phyloP scores from a whole-genome alignment of 2,329 filamentous ascomycete species.

The Curvularia sp. region DNA sequence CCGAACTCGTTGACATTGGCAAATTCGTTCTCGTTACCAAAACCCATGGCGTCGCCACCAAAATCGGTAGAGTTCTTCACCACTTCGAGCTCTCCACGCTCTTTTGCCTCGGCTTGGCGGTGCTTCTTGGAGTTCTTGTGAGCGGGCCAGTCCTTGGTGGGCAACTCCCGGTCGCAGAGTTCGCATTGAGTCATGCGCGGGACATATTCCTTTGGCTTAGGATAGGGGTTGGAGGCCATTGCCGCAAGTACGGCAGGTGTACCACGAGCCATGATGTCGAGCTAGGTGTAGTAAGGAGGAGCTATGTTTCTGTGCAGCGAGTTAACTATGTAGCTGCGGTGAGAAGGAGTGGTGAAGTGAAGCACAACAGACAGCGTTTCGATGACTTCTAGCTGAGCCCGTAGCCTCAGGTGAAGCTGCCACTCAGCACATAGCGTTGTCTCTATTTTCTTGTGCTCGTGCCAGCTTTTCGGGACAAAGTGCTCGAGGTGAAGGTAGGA shows the following conservation, averaged over 20 bases:
- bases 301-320: neutral
- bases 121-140: conserved; percentile 48
- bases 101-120: conserved; percentile 31
- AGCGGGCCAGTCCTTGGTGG: conserved; percentile 40
- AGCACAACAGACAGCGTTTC: conserved; percentile 1
- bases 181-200: conserved; percentile 38
- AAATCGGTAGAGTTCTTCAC: conserved; percentile 9
- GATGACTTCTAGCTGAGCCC: neutral
- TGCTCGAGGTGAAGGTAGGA: neutral
- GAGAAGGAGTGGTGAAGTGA: conserved; percentile 8
- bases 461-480: conserved; percentile 1
- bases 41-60: conserved; percentile 20
- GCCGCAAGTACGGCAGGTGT: neutral
- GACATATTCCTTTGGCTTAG: conserved; percentile 27
- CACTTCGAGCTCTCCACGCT: conserved; percentile 24
- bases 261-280: conserved; percentile 21
- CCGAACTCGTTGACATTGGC: conserved; percentile 42
- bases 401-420: neutral
- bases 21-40: conserved; percentile 16
- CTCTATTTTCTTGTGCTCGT: neutral
- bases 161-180: conserved; percentile 41
- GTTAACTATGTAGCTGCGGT: conserved; percentile 9
- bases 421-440: neutral
- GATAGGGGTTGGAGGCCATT: conserved; percentile 37
- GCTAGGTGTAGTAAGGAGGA: neutral